phyloP scores from a whole-genome alignment of 495 filamentous ascomycete species.

The Apiosordaria backusii region DNA sequence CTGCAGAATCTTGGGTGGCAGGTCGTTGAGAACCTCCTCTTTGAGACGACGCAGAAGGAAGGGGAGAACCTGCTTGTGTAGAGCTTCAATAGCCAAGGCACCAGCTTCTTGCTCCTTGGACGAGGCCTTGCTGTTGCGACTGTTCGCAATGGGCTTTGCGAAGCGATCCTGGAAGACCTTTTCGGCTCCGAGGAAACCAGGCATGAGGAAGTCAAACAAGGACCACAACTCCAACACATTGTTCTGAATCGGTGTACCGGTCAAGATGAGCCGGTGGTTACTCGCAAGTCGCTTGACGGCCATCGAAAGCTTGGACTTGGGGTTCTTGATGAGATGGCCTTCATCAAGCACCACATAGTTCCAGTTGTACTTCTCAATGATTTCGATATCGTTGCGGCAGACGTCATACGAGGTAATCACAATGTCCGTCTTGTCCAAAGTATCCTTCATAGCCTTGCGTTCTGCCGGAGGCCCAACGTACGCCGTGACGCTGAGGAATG shows the following conservation, averaged over 20 bases:
- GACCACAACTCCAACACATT: slow-evolving; percentile 97
- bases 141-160: slow-evolving; percentile 93
- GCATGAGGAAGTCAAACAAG: slow-evolving; percentile 97
- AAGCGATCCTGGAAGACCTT: slow-evolving; percentile 98
- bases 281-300: slow-evolving; percentile 84
- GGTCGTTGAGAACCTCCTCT: slow-evolving; percentile 93
- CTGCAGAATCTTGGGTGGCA: slow-evolving; percentile 97
- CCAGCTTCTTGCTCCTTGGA: slow-evolving; percentile 98
- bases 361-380: slow-evolving; percentile 81
- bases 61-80: slow-evolving; percentile 96
- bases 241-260: slow-evolving; percentile 97
- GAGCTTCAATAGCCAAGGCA: slow-evolving; percentile 89
- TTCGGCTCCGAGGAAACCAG: slow-evolving; percentile 95
- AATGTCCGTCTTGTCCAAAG: slow-evolving; percentile 74
- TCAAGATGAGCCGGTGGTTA: slow-evolving; percentile 93
- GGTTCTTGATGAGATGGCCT: slow-evolving; percentile 97
- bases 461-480: slow-evolving; percentile 88
- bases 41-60: slow-evolving; percentile 96
- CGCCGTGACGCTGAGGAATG: slow-evolving; percentile 81
- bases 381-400: slow-evolving; percentile 85
- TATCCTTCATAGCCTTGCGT: slow-evolving; percentile 61
- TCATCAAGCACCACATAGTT: slow-evolving; percentile 98
- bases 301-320: slow-evolving; percentile 84
- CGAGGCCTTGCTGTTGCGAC: slow-evolving; percentile 90
- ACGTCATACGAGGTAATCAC: slow-evolving; percentile 98